Percentiles rank a stretch among this genome's conserved stretches.
phyloP scores from a whole-genome alignment of 2,329 filamentous ascomycete genomes.

The Talaromyces sp. region DNA sequence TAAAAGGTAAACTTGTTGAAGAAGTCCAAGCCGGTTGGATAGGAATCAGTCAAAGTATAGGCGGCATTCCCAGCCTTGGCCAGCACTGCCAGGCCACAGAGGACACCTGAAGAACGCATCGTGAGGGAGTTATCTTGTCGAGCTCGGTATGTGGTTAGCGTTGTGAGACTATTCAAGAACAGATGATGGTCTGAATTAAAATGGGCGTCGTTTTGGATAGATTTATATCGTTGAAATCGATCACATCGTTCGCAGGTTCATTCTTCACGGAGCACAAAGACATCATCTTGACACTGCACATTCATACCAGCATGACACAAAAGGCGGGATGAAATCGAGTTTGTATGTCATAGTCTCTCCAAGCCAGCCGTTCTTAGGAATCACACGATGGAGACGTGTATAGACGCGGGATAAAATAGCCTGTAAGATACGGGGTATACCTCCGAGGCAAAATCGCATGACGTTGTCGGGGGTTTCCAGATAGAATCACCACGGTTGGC shows the following conservation, averaged over 20 bases:
- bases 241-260: neutral
- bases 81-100: neutral
- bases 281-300: neutral
- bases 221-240: neutral
- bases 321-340: neutral
- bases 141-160: neutral
- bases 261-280: neutral
- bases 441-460: neutral
- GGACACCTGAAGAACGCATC: neutral
- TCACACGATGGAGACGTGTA: neutral
- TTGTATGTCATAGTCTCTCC: neutral
- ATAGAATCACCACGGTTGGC: neutral
- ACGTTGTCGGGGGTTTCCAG: neutral
- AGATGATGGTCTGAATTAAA: neutral
- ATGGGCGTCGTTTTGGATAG: neutral
- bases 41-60: neutral
- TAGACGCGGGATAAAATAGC: neutral
- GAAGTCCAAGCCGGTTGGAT: constrained; percentile 37
- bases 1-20: constrained; percentile 48
- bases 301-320: neutral
- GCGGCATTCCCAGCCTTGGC: neutral
- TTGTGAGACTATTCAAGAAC: neutral
- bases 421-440: neutral
- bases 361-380: neutral
- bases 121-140: neutral